Percentiles rank a stretch among this genome's conserved stretches.
phyloP scores from a whole-genome alignment of 2,329 filamentous ascomycete genomes.

The Zymoseptoria passerinii region DNA sequence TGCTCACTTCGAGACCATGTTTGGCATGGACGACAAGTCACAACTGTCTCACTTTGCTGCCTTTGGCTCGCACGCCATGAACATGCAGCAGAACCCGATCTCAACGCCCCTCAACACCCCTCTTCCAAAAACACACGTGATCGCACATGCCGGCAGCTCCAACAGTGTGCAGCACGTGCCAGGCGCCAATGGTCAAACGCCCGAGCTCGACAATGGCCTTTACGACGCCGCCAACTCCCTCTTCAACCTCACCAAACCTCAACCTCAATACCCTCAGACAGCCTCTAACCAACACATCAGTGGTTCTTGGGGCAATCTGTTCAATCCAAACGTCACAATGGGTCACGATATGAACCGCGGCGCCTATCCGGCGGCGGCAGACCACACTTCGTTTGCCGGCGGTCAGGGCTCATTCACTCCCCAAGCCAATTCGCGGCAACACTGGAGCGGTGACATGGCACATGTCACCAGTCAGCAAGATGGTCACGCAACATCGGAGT shows the following conservation, averaged over 20 bases:
- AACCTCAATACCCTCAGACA: not conserved
- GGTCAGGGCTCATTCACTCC: not conserved
- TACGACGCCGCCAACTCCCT: not conserved
- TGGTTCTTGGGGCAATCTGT: not conserved
- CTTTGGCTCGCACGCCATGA: not conserved
- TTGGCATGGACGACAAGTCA: not conserved
- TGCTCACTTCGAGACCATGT: conserved; percentile 1
- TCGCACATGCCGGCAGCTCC: not conserved
- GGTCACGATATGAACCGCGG: not conserved
- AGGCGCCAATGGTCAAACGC: not conserved
- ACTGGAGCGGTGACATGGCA: not conserved
- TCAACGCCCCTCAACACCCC: not conserved
- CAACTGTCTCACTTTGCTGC: not conserved
- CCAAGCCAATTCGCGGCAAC: not conserved
- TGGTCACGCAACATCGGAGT: not conserved
- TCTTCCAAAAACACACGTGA: not conserved
- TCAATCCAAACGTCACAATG: not conserved
- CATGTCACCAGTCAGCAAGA: not conserved
- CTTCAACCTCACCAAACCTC: not conserved
- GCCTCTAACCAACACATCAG: not conserved
- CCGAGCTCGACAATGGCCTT: not conserved
- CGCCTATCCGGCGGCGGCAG: not conserved
- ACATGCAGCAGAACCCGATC: not conserved
- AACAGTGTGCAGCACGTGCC: not conserved
- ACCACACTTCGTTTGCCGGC: not conserved